Base-by-base conservation (phyloP, 2,329 filamentous ascomycete genomes). In the Alternaria atra region DNA sequence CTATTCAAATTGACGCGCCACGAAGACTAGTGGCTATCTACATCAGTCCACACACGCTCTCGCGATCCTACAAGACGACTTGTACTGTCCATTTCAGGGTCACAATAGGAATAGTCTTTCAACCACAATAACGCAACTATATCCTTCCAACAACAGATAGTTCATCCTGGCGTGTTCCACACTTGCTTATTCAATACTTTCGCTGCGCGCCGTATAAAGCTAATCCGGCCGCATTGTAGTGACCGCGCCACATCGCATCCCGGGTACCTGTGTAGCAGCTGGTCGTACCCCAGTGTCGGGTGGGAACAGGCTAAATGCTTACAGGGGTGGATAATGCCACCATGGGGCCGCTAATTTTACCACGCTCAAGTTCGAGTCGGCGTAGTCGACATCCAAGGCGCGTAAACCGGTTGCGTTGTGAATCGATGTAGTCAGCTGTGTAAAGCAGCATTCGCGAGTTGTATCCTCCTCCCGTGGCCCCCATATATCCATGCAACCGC, bases 401-500 rank as follows among this genome's bases (percentile, higher is more conserved):
- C 46, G 20, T 60, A 50, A 20, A 57, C 30, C 6, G 56, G 56
- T 27, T 52, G 47, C 30, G 53, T 60, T 34, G 47, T 60, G 58
- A 57, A 60, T 29, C 40, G 46, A 47, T 57, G 58, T 57, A 65
- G 60, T 68, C 62, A 67, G 46, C 64, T 61, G 39, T 55, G 47
- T 35, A 74, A 63, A 8, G 74, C 75, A 10, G 66, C 56, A 30
- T 72, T 67, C 13, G 76, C 75, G 20, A 77, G 61, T 42, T 75
- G 69, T 66, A 73, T 73, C 25, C 76, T 64, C 47, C 73, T 63
- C 3, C 72, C 70, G 65, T 70, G 75, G 8, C 75, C 76, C 6
- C 75, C 75, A 52, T 78, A 78, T 12, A 78, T 65, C 76, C 76
- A 78, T 2, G 72, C 73, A 27, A 74, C 68, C 12, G 75, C 74